phyloP scores from a whole-genome alignment of 1,139 yeast species.

The Pneumocystis oryctolagi region DNA sequence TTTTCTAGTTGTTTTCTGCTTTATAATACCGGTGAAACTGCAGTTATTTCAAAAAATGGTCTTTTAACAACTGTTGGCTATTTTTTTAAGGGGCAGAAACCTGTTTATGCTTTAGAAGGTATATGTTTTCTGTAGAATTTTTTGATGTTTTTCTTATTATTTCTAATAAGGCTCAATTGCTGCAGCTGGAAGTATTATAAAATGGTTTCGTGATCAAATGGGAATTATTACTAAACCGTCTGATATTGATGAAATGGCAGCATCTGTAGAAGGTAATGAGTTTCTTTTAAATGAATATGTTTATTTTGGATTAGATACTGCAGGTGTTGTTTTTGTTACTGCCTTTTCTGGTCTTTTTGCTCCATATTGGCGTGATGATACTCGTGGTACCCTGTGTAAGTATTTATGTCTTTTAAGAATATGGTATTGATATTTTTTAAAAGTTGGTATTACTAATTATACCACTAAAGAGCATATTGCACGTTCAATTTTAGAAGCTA shows the following conservation, averaged over 20 bases:
- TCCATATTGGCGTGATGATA: conserved; percentile 90
- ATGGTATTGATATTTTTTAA: not conserved
- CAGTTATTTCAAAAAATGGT: conserved; percentile 53
- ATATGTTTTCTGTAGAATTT: conserved; percentile 21
- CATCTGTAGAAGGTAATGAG: conserved; percentile 39
- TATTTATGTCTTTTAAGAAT: not conserved
- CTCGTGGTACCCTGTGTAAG: conserved; percentile 60
- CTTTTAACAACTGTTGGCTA: conserved; percentile 79
- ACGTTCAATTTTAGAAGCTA: conserved; percentile 89
- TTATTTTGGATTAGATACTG: conserved; percentile 35
- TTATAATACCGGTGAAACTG: conserved; percentile 62
- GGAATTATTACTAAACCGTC: conserved; percentile 66
- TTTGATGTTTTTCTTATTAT: not conserved
- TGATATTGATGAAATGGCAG: conserved; percentile 83
- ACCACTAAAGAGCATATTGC: conserved; percentile 79
- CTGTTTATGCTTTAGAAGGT: conserved; percentile 78
- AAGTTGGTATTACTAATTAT: conserved; percentile 76
- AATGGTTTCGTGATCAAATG: conserved; percentile 87
- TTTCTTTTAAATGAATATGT: not conserved
- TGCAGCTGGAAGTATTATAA: conserved; percentile 88
- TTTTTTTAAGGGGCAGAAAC: conserved; percentile 65
- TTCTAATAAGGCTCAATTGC: conserved; percentile 45
- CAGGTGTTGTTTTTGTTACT: conserved; percentile 89
- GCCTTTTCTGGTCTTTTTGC: conserved; percentile 91
- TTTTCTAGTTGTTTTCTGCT: not conserved